Conservation (phyloP, 352 stramenopile genomes). For the Phytopythium cucurbitacearum region DNA sequence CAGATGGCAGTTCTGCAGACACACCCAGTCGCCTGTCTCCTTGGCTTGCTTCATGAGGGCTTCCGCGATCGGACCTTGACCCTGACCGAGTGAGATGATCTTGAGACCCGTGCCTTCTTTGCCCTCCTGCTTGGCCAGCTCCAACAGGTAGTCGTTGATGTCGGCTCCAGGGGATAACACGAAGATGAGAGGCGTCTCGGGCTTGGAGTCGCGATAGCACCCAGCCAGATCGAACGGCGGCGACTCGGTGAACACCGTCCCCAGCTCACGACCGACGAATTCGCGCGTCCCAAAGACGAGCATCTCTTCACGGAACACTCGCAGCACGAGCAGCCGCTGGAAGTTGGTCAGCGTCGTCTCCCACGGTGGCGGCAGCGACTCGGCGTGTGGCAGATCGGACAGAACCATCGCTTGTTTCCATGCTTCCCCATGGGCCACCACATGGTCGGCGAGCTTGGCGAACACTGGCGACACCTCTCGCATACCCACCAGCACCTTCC, state of each 20-base stretch:
- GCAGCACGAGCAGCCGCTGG: slow-evolving; percentile 87
- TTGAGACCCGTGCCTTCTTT: slow-evolving; percentile 86
- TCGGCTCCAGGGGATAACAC: slow-evolving; percentile 91
- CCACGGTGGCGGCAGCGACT: slow-evolving; percentile 63
- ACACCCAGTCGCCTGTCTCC: slow-evolving; percentile 91
- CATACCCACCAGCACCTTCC: slow-evolving; percentile 68
- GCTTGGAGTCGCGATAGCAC: slow-evolving; percentile 91
- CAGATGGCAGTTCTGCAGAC: slow-evolving; percentile 94
- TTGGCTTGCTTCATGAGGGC: slow-evolving; percentile 88
- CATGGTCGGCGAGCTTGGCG: slow-evolving; percentile 33
- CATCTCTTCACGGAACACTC: slow-evolving; percentile 89
- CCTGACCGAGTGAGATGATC: slow-evolving; percentile 93
- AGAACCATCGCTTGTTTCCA: slow-evolving; percentile 82
- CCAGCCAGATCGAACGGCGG: slow-evolving; percentile 90
- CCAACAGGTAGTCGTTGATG: slow-evolving; percentile 92
- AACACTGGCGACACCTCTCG: slow-evolving; percentile 61
- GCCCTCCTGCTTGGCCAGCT: slow-evolving; percentile 86
- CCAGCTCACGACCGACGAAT: slow-evolving; percentile 81
- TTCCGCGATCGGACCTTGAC: slow-evolving; percentile 91
- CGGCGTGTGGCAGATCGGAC: slow-evolving; percentile 73
- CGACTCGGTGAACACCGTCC: slow-evolving; percentile 86
- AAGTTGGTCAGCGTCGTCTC: slow-evolving; percentile 80
- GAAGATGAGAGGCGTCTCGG: slow-evolving; percentile 92
- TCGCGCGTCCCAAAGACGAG: slow-evolving; percentile 83
- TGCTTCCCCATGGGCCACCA: slow-evolving; percentile 31